phyloP scores from a whole-genome alignment of 164 flowering plant species.

The Berberis vulgaris region DNA sequence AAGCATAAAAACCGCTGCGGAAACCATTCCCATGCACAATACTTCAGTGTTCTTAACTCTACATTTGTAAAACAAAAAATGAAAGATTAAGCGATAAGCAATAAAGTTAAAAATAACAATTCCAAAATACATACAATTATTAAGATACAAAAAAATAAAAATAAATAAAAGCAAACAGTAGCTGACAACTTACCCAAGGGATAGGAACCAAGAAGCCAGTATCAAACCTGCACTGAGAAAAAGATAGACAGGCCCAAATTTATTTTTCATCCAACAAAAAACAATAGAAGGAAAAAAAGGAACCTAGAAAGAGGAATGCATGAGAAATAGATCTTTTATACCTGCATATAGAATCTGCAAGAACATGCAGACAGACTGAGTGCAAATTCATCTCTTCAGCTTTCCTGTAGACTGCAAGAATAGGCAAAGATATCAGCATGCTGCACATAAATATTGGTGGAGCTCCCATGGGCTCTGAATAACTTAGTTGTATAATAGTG shows the following conservation, averaged over 20 bases:
- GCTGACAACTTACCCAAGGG: slow-evolving; percentile 58
- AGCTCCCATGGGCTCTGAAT: neutral
- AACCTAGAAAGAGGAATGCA: neutral
- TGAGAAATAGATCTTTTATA: slow-evolving; percentile 17
- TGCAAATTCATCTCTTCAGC: slow-evolving; percentile 98
- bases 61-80: slow-evolving; percentile 6
- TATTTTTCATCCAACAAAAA: slow-evolving; percentile 11
- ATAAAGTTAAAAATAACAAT: neutral
- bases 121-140: neutral
- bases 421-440: neutral
- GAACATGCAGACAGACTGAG: slow-evolving; percentile 92
- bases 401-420: slow-evolving; percentile 72
- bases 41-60: slow-evolving; percentile 96
- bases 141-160: neutral
- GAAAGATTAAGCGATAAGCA: neutral
- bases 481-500: too few species aligned
- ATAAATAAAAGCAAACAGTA: neutral
- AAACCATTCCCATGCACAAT: slow-evolving; percentile 84
- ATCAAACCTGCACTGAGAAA: slow-evolving; percentile 94
- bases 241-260: slow-evolving; percentile 13
- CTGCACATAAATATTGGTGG: neutral
- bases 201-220: slow-evolving; percentile 83
- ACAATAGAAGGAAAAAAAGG: slow-evolving; percentile 2
- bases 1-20: slow-evolving; percentile 74
- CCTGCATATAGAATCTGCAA: slow-evolving; percentile 99